A percentile compares a stretch with the other conserved stretches of the same genome.
These are phyloP conservation scores for Odontarrhena argentea DNA, from an alignment of 345 rosid genomes.

Conservation along the genomic window DNA sequence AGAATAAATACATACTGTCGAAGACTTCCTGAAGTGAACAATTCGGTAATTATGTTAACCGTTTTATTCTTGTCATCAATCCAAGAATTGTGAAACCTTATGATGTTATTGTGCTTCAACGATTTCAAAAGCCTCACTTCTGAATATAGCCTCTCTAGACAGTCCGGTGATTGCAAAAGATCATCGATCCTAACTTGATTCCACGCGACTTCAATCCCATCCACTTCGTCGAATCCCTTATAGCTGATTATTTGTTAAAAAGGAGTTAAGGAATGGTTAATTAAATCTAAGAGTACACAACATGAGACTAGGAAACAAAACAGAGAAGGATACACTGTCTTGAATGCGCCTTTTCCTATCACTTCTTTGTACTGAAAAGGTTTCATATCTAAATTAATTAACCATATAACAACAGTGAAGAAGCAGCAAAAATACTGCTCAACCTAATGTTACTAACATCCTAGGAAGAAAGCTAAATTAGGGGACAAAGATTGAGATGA, in stretches of 20 bases:
- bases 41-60: constrained; percentile 90
- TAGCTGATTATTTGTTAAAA: constrained; percentile 50
- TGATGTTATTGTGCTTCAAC: constrained; percentile 76
- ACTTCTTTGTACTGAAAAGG: constrained; percentile 66
- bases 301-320: neutral
- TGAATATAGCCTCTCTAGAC: constrained; percentile 82
- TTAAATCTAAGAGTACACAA: too few species aligned
- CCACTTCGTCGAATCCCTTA: constrained; percentile 89
- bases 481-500: too few species aligned
- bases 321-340: constrained; percentile 59
- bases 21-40: constrained; percentile 92
- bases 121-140: constrained; percentile 91
- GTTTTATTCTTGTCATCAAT: constrained; percentile 90
- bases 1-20: constrained; percentile 65
- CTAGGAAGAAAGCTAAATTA: too few species aligned
- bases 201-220: constrained; percentile 99
- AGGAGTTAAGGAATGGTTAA: constrained; percentile 36
- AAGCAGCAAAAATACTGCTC: neutral
- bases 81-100: constrained; percentile 86
- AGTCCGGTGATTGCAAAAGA: constrained; percentile 82
- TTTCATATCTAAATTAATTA: constrained; percentile 18
- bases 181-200: constrained; percentile 88
- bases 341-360: constrained; percentile 77
- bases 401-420: neutral
- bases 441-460: neutral